Evolutionary conservation across 805 yeast genomes (phyloP), one percentile per base, ranked within the genome.

Genomic region (Metschnikowia reukaufii): DNA sequence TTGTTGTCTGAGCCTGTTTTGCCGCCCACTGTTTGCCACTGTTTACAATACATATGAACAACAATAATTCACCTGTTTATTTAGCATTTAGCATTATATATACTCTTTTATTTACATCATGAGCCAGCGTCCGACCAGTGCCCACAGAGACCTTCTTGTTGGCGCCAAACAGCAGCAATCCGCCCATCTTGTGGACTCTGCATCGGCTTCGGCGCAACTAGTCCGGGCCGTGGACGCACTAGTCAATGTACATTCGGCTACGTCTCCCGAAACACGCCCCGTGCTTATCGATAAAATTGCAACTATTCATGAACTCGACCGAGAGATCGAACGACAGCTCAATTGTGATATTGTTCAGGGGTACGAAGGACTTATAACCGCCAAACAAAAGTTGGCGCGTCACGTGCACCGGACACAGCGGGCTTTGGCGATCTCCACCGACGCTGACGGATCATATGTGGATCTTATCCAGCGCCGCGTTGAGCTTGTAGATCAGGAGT

Each of bases 401-500:
- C 41, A 27, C 27, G 44, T 54, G 29, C 34, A 41, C 21, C 27
- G 50, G 8, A 33, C 47, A 2, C 44, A 39, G 20, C 44, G 57
- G 29, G 47, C 47, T 6, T 36, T 55, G 16, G 54, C 56, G 4
- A 36, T 52, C 34, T 38, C 36, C 20, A 21, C 20, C 13, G 53
- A 44, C 19, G 16, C 42, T 7, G 17, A 19, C 9, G 49, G 33
- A 4, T 45, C 51, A 10, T 48, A 43, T 30, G 58, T 56, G 20
- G 57, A 54, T 25, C 31, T 45, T 5, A 40, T 56, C n/a, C 58
- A 61, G 49, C 48, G 47, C 36, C 72, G 80, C 54, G 82, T 88
- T 0, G 97, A 89, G 60, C 50, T 76, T 13, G 58, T 87, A 2
- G 96, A 89, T 63, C 86, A 84, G 52, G 82, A 83, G 42, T 65